phyloP scores from a whole-genome alignment of 2,329 filamentous ascomycete genomes.

The Fusarium algeriense region DNA sequence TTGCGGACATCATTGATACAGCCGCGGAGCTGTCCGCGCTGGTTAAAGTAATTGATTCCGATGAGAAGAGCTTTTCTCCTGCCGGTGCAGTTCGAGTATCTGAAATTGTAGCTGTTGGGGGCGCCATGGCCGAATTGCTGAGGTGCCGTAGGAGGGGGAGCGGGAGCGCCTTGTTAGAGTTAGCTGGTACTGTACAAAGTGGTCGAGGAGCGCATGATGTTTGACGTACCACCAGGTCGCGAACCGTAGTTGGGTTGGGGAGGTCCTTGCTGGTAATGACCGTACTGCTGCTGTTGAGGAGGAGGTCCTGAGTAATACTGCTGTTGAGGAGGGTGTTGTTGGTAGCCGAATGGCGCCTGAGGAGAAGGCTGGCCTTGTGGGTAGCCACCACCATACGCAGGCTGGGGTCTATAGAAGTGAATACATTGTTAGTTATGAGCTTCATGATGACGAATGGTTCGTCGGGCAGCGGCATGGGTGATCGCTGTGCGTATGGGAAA shows the following conservation, averaged over 20 bases:
- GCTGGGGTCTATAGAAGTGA: conserved; percentile 54
- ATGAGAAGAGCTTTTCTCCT: conserved; percentile 90
- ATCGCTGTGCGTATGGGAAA: conserved; percentile 22
- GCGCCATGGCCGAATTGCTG: conserved; percentile 85
- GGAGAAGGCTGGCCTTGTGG: conserved; percentile 59
- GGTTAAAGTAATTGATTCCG: conserved; percentile 96
- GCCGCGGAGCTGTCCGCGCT: conserved; percentile 88
- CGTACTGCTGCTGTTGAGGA: conserved; percentile 53
- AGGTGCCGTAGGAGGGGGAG: conserved; percentile 73
- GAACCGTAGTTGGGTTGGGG: conserved; percentile 62
- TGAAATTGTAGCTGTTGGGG: conserved; percentile 83
- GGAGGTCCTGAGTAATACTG: conserved; percentile 55
- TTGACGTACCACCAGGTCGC: conserved; percentile 62
- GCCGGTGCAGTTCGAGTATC: conserved; percentile 92
- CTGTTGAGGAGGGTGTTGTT: conserved; percentile 57
- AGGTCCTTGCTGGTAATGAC: conserved; percentile 48
- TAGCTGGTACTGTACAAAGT: conserved; percentile 24
- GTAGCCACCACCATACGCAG: conserved; percentile 62
- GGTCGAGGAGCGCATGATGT: not conserved
- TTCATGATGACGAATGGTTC: conserved; percentile 10
- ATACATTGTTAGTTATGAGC: conserved; percentile 40
- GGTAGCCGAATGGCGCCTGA: conserved; percentile 62
- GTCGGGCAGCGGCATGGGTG: conserved; percentile 16
- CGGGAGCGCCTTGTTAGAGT: conserved; percentile 60
- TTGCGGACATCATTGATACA: conserved; percentile 99